phyloP scores from a whole-genome alignment of 257 asterid genomes.

The Paraleonurus japonicus region DNA sequence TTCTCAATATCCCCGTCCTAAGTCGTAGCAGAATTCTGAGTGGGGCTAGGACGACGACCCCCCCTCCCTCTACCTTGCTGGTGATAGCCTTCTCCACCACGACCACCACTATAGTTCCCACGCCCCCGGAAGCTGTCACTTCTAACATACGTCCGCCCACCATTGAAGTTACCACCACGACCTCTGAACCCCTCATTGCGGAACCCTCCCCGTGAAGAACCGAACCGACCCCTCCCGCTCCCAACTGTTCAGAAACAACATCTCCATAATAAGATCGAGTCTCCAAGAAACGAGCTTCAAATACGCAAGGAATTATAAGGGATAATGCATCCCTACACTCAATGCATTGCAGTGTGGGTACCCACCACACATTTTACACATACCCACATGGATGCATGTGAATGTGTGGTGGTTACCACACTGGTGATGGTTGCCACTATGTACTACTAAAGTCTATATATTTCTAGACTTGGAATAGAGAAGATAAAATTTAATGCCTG shows the following conservation, averaged over 20 bases:
- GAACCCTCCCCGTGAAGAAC: slow-evolving; percentile 60
- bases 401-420: too few species aligned
- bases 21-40: slow-evolving; percentile 25
- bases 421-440: not conserved
- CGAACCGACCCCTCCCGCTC: slow-evolving; percentile 53
- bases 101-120: slow-evolving; percentile 37
- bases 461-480: not conserved
- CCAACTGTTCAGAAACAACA: slow-evolving; percentile 46
- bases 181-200: slow-evolving; percentile 57
- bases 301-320: not conserved
- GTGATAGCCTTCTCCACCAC: slow-evolving; percentile 44
- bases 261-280: slow-evolving; percentile 1
- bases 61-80: slow-evolving; percentile 49
- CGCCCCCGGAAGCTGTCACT: slow-evolving; percentile 57
- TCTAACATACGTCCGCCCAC: slow-evolving; percentile 54
- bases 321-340: not conserved
- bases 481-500: not conserved
- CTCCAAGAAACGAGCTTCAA: not conserved
- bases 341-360: not conserved
- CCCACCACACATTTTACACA: not conserved
- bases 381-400: not conserved
- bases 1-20: slow-evolving; percentile 1
- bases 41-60: slow-evolving; percentile 30
- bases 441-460: not conserved
- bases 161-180: slow-evolving; percentile 56